These are phyloP conservation scores for Metschnikowia colocasiae DNA, from an alignment of 805 yeast species.

Conservation along the genomic window DNA sequence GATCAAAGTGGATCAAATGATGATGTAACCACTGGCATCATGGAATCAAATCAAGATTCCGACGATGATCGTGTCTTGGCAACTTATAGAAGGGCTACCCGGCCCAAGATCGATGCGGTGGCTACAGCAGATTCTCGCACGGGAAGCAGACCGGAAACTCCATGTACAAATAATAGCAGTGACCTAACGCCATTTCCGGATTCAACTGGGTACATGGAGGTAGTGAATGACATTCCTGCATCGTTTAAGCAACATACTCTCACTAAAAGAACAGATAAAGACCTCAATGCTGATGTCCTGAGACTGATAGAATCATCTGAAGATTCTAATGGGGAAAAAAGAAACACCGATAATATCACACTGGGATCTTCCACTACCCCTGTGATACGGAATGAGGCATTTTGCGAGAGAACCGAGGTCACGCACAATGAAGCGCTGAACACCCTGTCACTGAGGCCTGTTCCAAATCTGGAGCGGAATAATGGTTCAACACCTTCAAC, in stretches of 20 bases:
- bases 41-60: not conserved
- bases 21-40: not conserved
- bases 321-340: not conserved
- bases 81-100: not conserved
- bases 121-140: not conserved
- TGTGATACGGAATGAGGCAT: not conserved
- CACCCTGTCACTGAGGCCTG: not conserved
- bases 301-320: not conserved
- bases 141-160: not conserved
- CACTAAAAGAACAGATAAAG: not conserved
- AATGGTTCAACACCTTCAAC: not conserved
- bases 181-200: slow-evolving; percentile 3
- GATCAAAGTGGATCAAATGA: not conserved
- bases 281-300: not conserved
- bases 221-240: not conserved
- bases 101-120: not conserved
- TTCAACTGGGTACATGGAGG: not conserved
- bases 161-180: not conserved
- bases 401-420: not conserved
- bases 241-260: not conserved
- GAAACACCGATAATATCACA: not conserved
- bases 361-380: not conserved
- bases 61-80: slow-evolving; percentile 5
- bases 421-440: not conserved
- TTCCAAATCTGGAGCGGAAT: not conserved